Evolutionary conservation across 2,329 filamentous ascomycete genomes (phyloP), one percentile per base, ranked within the genome.

Genomic region (Ascochyta clinopodiicola): DNA sequence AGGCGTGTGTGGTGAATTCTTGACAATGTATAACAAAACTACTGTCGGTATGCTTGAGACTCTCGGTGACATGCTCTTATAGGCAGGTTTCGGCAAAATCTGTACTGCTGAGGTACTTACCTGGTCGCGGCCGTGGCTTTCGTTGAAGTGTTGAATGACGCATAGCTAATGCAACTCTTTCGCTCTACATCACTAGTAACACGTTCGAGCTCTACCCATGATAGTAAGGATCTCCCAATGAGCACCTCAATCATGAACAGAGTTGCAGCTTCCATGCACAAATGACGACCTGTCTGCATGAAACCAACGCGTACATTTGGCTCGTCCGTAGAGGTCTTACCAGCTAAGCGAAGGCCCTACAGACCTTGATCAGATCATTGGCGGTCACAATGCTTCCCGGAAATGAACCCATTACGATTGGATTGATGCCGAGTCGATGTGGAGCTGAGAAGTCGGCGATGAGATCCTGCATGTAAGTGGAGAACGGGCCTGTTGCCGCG

Each of bases 371-470:
- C 31, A 12, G 15, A 36, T 39, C 31, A 31, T 29, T 42, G 46
- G 9, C 35, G 46, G 50, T 42, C 46, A 32, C 32, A 24, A 42
- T 42, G 34, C 31, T 8, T 32, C 9, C 25, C 17, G 31, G 40
- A 19, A 39, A 24, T n/a, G 24, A 50, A 37, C 15, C 36, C 17
- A 13, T n/a, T 34, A n/a, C 42, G 31, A 43, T 55, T 45, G 35
- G 35, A 24, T 24, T 43, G 44, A 32, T 25, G 31, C 38, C 12
- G 32, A 44, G 27, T 25, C 9, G 8, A 42, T 39, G 38, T 44
- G 47, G 36, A 56, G 46, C 46, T 46, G 52, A 19, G 17, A 51
- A 15, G 54, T 52, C 49, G 48, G 54, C 54, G 49, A 52, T 48
- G 44, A 48, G 48, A 52, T 52, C 27, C 54, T 57, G 54, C 48